Base-by-base conservation (phyloP, 768 basidiomycete genomes). In the Sarcodon sp. region DNA sequence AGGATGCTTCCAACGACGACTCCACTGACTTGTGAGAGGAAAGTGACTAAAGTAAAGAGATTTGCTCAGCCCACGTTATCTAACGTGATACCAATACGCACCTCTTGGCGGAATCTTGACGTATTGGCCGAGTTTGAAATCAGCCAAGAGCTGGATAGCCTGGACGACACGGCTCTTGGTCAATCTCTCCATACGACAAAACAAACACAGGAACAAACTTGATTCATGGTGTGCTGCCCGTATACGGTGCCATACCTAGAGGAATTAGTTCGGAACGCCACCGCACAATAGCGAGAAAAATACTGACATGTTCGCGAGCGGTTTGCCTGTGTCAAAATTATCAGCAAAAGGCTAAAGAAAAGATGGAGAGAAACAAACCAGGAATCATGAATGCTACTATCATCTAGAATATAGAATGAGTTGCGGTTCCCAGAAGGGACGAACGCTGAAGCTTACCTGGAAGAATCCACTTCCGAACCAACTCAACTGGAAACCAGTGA, bases 71-170 rank as follows among this genome's bases (percentile, higher is more conserved):
- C n/a, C 21, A 27, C 21, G 21, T 3, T 2, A 27, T 27, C 21
- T 27, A 27, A 27, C 21, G 21, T 27, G 21, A 27, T 27, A 27
- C 21, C 21, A 4, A 27, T 27, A 27, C 4, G 21, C 21, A 27
- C 21, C 21, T 27, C 79, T 75, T 41, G 80, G 80, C 35, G 80
- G 77, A 37, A 83, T 69, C 62, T 82, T 82, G 18, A 71, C 69
- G 55, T 71, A 66, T 57, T 70, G 69, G 33, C 64, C 67, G 64
- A 76, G 71, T 57, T 80, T 82, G 7, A 80, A 64, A 54, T 81
- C 79, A 18, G 75, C 68, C 41, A 79, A 69, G n/a, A 80, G 63
- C 1, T 72, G 64, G 46, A 61, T 60, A 34, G 73, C 73, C 59
- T 79, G 76, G 35, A 65, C 59, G 21, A 27, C 21, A 4, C 21